Evolutionary conservation across 179 eudicot genomes (phyloP), one percentile per base, ranked within the genome.

Genomic region (Beta macrorhiza): DNA sequence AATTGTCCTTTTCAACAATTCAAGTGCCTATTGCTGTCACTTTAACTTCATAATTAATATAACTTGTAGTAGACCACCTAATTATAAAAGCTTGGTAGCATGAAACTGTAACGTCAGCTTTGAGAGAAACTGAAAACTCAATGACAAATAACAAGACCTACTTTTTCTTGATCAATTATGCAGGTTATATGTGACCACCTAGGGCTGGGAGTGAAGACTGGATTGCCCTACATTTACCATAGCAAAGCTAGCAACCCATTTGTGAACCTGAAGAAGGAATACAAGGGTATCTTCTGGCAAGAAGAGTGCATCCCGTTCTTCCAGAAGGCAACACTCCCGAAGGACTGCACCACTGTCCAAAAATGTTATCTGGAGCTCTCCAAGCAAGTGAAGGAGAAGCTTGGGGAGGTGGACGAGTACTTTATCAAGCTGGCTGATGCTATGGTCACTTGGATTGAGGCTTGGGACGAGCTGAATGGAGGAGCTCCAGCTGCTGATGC

Each of bases 201-300:
- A 84, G 91, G 92, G 58, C 82, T 89, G 80, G 97, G 97, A 70
- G 88, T 93, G n/a, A 93, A 93, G 88, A 91, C 97, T 0, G 95
- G 97, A 58, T 84, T 91, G 32, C 97, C 97, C 16, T 93, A 93
- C 88, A 92, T 92, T 61, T 91, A 88, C 89, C 97, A 92, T 85
- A 92, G 94, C 92, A 92, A 93, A 62, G 97, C 95, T 0, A 93
- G 95, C 88, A 93, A 93, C 85, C 97, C 97, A 17, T 92, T 92
- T 74, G 88, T 87, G 78, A 92, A 92, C 91, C 83, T 92, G 68
- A 90, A 72, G 79, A 92, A 92, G 75, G 93, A 93, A 77, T 93
- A 93, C 88, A 91, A 93, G 77, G 95, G 95, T 52, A 93, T 93
- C 45, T 92, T 88, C 85, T 91, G 97, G 97, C 97, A 92, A 85